Base-by-base conservation (phyloP, 768 basidiomycete genomes). In the Mycena indigotica region DNA sequence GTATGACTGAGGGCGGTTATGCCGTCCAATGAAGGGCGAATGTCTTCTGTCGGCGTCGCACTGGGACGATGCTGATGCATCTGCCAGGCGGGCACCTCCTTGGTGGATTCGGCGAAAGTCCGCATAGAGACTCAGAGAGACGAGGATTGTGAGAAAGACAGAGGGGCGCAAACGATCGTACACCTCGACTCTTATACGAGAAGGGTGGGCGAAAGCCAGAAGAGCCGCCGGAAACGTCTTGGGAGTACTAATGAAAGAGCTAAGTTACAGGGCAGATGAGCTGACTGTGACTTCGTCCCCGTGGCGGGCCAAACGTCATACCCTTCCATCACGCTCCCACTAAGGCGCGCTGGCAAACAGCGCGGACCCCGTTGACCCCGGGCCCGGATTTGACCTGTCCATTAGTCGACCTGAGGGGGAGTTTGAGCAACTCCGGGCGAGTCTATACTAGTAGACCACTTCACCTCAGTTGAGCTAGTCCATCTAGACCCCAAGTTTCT, bases 1-100 rank as follows among this genome's bases (percentile, higher is more conserved):
- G 57, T 58, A 28, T 63, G 62, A 28, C 62, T 63, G 50, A 38
- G 40, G 5, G 62, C 56, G 29, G 62, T 63, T 28, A 58, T 63
- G 24, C 46, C 46, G 51, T 59, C 58, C 23, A 63, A 45, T 3
- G 62, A 63, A 39, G 58, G 62, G 19, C 57, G 58, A 24, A 56
- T 51, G 24, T 63, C 62, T 46, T 63, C 62, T 4, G 62, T 63
- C 57, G 49, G 58, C 57, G 30, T 63, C 57, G 19, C 16, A 48
- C 55, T 63, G 56, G 28, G 56, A 53, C 26, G 55, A 53, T 21
- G 50, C 51, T 3, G 57, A 48, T 56, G 55, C n/a, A n/a, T n/a
- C 41, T 59, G 25, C 10, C 24, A 28, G 16, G 57, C 46, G 30
- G 52, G 55, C 24, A 56, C 25, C 6, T 48, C 46, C 13, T 48